These are phyloP conservation scores for Prosopis cineraria DNA, from an alignment of 306 rosid genomes.

Conservation along the genomic window DNA sequence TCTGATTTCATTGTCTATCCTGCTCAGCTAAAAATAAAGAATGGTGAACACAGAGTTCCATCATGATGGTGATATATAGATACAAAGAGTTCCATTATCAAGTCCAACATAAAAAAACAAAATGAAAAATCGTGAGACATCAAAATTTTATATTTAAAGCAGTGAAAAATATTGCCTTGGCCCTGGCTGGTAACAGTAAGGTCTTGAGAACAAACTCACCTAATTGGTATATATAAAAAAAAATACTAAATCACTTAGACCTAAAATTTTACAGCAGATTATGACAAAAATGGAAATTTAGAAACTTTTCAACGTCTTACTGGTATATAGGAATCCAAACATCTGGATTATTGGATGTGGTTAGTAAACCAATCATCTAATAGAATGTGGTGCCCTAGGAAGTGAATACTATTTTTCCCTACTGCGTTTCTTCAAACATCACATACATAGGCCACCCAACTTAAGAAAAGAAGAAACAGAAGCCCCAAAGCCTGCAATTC, in stretches of 20 bases:
- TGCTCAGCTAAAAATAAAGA: no score
- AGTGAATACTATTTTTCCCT: slow-evolving; percentile 80
- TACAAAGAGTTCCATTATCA: no score
- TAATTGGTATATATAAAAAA: no score
- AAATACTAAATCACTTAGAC: neutral
- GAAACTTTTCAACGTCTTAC: slow-evolving; percentile 55
- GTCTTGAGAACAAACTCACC: no score
- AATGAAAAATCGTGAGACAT: no score
- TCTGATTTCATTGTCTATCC: neutral
- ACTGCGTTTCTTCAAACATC: slow-evolving; percentile 87
- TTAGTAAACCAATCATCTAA: slow-evolving; percentile 83
- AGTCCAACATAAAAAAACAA: no score
- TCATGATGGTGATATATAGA: no score
- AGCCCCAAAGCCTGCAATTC: slow-evolving; percentile 82
- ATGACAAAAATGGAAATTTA: neutral
- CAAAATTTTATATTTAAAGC: no score
- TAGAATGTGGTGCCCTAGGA: slow-evolving; percentile 77
- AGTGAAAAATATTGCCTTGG: no score
- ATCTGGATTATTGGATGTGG: slow-evolving; percentile 94
- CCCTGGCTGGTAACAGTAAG: no score
- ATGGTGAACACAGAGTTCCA: no score
- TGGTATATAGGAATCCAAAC: slow-evolving; percentile 99
- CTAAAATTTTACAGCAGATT: neutral
- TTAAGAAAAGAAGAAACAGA: slow-evolving; percentile 84
- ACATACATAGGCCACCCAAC: slow-evolving; percentile 98